A percentile compares a stretch with the other conserved stretches of the same genome.
phyloP scores from a whole-genome alignment of 495 filamentous ascomycete species.

The Aspergillus panamensis region DNA sequence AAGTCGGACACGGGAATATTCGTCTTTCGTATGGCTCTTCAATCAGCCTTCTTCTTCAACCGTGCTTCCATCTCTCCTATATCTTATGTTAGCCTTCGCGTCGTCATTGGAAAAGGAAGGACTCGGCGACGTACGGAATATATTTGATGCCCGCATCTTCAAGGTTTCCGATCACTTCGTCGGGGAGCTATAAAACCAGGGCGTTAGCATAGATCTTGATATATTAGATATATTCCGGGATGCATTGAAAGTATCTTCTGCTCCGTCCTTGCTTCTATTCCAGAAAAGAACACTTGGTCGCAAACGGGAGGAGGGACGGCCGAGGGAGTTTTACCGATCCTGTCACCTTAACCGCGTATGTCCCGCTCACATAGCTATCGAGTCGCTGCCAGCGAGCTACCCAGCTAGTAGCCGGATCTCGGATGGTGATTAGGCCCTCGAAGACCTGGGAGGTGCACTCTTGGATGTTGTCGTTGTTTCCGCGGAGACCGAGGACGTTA shows the following conservation, averaged over 20 bases:
- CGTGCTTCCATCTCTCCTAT: slow-evolving; percentile 49
- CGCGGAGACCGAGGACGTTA: slow-evolving; percentile 75
- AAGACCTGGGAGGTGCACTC: slow-evolving; percentile 95
- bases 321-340: slow-evolving; percentile 51
- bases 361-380: slow-evolving; percentile 76
- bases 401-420: slow-evolving; percentile 78
- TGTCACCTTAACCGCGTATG: slow-evolving; percentile 91
- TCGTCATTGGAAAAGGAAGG: background rate
- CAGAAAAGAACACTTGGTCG: background rate
- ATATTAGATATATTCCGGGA: background rate
- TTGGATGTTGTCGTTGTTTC: slow-evolving; percentile 72
- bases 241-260: background rate
- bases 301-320: background rate
- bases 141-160: slow-evolving; percentile 69
- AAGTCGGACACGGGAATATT: background rate
- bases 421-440: slow-evolving; percentile 79
- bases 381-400: slow-evolving; percentile 93
- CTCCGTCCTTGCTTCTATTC: background rate
- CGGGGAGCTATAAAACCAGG: slow-evolving; percentile 45
- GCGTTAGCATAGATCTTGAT: slow-evolving; percentile 2
- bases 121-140: slow-evolving; percentile 51
- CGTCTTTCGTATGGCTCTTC: slow-evolving; percentile 1
- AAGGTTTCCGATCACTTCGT: slow-evolving; percentile 61
- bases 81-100: background rate
- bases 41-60: slow-evolving; percentile 46